Percentiles rank a stretch among this genome's conserved stretches.
These are phyloP conservation scores for Murraya koenigii DNA, from an alignment of 345 rosid genomes.

Conservation along the genomic window DNA sequence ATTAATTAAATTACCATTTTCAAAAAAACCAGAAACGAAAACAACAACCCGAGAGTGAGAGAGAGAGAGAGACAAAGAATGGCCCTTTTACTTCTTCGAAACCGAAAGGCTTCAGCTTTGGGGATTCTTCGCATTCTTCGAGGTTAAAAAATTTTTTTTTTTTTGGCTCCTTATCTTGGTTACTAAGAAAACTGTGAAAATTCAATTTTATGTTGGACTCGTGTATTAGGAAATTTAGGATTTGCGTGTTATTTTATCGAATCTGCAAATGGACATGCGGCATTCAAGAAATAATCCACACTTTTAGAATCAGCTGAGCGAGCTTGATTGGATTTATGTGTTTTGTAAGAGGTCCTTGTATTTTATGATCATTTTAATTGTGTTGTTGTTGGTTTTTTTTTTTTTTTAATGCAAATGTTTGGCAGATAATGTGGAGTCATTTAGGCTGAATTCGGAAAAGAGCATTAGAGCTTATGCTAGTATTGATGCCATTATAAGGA, in stretches of 20 bases:
- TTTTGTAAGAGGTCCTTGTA: not conserved
- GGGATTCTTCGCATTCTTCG: conserved; percentile 45
- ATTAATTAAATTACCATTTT: not conserved
- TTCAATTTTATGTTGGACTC: not conserved
- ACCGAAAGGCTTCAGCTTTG: conserved; percentile 51
- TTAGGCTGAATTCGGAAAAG: conserved; percentile 36
- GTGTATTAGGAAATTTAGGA: not conserved
- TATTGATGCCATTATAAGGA: conserved; percentile 29
- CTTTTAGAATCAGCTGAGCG: not conserved
- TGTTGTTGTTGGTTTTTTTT: too few relatives aligned
- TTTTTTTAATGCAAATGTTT: conserved; percentile 4
- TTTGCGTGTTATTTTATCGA: too few relatives aligned
- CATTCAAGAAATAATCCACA: too few relatives aligned
- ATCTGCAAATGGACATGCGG: too few relatives aligned
- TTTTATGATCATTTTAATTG: not conserved
- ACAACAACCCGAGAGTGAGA: too few relatives aligned
- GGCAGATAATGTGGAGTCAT: conserved; percentile 38
- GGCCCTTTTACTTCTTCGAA: conserved; percentile 53
- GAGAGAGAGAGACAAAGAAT: conserved; percentile 12
- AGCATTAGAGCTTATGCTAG: conserved; percentile 24
- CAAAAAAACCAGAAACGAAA: not conserved
- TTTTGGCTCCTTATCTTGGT: not conserved
- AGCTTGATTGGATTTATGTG: not conserved
- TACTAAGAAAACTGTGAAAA: not conserved
- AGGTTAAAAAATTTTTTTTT: conserved; percentile 27